Evolutionary conservation across 73 alveolate species (phyloP).

Genomic region (Paramecium caudatum): DNA sequence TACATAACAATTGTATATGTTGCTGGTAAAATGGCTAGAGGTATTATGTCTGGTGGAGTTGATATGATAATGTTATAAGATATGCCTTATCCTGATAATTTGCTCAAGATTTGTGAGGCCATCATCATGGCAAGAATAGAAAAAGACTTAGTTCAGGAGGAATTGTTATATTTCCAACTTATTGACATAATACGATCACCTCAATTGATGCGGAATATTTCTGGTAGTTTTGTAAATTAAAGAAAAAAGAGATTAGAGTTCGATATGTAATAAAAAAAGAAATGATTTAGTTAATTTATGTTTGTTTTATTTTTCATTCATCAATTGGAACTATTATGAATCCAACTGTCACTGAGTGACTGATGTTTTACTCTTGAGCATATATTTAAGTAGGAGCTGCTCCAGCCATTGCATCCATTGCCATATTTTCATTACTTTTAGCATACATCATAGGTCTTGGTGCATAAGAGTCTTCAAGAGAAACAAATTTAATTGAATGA

Average conservation of each 20-base stretch:
- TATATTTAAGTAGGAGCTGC: conserved; percentile 55
- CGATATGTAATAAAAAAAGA: background rate
- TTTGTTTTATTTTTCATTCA: background rate
- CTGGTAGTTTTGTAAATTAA: conserved; percentile 15
- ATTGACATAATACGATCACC: conserved; percentile 39
- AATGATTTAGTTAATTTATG: conserved; percentile 1
- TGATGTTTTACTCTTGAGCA: conserved; percentile 31
- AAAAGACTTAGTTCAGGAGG: conserved; percentile 43
- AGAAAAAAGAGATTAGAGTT: background rate
- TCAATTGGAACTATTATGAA: conserved; percentile 18
- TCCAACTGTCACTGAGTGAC: conserved; percentile 43
- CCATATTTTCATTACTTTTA: background rate
- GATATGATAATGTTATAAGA: conserved; percentile 32
- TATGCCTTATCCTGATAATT: conserved; percentile 48
- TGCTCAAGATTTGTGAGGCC: conserved; percentile 32
- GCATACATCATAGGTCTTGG: background rate
- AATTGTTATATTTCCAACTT: background rate
- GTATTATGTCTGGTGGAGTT: conserved; percentile 15
- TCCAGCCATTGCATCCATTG: background rate
- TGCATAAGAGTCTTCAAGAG: background rate
- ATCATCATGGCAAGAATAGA: conserved; percentile 51
- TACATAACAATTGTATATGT: conserved; percentile 59
- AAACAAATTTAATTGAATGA: background rate
- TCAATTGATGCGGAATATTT: background rate
- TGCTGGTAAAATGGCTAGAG: conserved; percentile 65